Conservation (phyloP, 495 filamentous ascomycete species). For the Hyaloscypha bicolor region DNA sequence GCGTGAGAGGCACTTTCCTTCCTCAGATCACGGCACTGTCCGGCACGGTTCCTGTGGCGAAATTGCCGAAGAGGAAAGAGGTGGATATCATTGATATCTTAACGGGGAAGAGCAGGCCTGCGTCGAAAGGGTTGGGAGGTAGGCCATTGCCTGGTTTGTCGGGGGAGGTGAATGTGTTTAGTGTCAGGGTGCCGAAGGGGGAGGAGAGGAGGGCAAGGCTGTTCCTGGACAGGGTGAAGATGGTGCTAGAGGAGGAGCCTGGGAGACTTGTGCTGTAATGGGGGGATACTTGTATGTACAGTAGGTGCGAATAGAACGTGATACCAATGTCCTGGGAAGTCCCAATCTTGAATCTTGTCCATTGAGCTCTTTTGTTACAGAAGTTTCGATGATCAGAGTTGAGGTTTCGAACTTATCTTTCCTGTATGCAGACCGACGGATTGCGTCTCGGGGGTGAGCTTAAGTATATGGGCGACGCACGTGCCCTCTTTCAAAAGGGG, state of each 20-base stretch:
- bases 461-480: too few relatives aligned
- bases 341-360: too few relatives aligned
- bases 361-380: too few relatives aligned
- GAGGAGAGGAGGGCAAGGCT: conserved; percentile 80
- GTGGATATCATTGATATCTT: conserved; percentile 81
- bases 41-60: conserved; percentile 34
- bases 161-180: conserved; percentile 74
- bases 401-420: too few relatives aligned
- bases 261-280: conserved; percentile 69
- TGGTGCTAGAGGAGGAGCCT: conserved; percentile 79
- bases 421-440: too few relatives aligned
- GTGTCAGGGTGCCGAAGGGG: conserved; percentile 68
- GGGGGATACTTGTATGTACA: conserved; percentile 12
- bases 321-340: neutral
- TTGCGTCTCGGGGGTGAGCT: too few relatives aligned
- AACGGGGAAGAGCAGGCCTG: conserved; percentile 45
- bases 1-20: conserved; percentile 62
- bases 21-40: conserved; percentile 73
- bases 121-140: conserved; percentile 26
- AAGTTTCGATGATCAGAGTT: too few relatives aligned
- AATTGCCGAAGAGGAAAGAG: conserved; percentile 36
- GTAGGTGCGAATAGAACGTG: conserved; percentile 14
- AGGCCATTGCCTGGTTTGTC: conserved; percentile 31
- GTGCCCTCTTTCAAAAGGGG: too few relatives aligned
- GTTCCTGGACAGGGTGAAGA: conserved; percentile 84